Conservation (phyloP, 306 rosid genomes). For the Fragaria nilgerrensis region DNA sequence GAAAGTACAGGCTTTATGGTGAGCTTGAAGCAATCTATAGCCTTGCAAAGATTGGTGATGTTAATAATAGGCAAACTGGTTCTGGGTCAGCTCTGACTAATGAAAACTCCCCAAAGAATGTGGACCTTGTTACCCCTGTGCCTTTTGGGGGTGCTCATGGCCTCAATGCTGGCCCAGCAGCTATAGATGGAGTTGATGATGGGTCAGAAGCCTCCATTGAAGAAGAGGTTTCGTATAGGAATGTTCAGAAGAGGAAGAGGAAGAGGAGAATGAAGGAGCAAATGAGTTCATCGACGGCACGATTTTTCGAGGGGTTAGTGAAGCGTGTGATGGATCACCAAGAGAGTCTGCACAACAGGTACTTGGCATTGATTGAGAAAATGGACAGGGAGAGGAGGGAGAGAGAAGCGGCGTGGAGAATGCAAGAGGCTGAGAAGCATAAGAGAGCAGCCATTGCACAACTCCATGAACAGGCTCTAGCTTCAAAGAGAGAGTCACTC, state of each 20-base stretch:
- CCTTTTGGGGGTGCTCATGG: not conserved
- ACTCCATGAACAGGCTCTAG: slow-evolving; percentile 20
- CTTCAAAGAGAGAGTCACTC: slow-evolving; percentile 30
- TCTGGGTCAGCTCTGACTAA: slow-evolving; percentile 29
- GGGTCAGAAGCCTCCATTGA: slow-evolving; percentile 20
- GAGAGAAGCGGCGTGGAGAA: slow-evolving; percentile 29
- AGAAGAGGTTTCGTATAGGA: slow-evolving; percentile 15
- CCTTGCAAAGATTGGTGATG: slow-evolving; percentile 23
- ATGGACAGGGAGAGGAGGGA: slow-evolving; percentile 24
- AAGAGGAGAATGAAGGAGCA: slow-evolving; percentile 10
- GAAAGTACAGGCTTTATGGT: slow-evolving; percentile 12
- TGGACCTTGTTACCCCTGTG: slow-evolving; percentile 1
- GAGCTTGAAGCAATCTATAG: slow-evolving; percentile 28
- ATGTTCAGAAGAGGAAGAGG: slow-evolving; percentile 17
- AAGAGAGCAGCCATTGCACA: slow-evolving; percentile 28
- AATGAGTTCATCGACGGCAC: slow-evolving; percentile 11
- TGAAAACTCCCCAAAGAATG: slow-evolving; percentile 7
- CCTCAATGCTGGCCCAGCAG: slow-evolving; percentile 2
- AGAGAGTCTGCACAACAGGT: slow-evolving; percentile 21
- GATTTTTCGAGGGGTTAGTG: slow-evolving; percentile 26
- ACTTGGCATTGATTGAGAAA: slow-evolving; percentile 23
- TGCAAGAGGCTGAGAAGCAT: slow-evolving; percentile 24
- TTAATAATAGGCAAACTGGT: slow-evolving; percentile 13
- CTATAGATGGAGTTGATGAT: not conserved
- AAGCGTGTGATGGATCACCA: slow-evolving; percentile 30